Evolutionary conservation across 805 yeast genomes (phyloP), one percentile per base, ranked within the genome.

Genomic region (Helenozyma baotianmanensis): DNA sequence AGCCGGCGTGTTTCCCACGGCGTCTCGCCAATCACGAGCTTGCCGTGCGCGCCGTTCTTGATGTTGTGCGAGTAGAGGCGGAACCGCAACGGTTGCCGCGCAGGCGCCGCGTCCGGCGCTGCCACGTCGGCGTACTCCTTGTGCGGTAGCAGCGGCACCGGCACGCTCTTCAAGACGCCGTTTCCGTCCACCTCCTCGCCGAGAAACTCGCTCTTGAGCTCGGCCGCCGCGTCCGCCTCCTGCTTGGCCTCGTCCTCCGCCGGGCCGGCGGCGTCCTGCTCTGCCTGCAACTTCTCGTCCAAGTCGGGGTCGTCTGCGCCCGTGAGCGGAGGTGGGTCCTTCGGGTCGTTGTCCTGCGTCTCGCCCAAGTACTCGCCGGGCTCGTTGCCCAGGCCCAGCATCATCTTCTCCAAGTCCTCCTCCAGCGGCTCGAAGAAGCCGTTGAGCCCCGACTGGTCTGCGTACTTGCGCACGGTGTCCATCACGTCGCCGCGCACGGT

Each of bases 61-160:
- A 61, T 46, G 43, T 61, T 61, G 33, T 61, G 66, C 9, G 64
- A 53, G 36, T 61, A 61, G n/a, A 61, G 41, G 14, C 68, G 47
- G 38, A 61, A 54, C n/a, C 25, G 32, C 3, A 58, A 21, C 4
- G 53, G 44, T 1, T 27, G 35, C 22, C 43, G 27, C 11, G 31
- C 21, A 15, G 38, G 27, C 5, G 30, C 32, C 6, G 25, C 21
- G 13, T 36, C 38, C 22, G 47, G 47, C 1, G 32, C 41, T 1
- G 52, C 43, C 6, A 55, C 31, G 9, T 25, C 23, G 14, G 55
- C 47, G 16, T 31, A 32, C 22, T 6, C 17, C 17, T 12, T 25
- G 10, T 30, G 33, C 8, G 35, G 32, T 11, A 36, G 24, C 16
- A 6, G 15, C 7, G 11, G 9, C 4, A 18, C 14, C 6, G 28